phyloP scores from a whole-genome alignment of 768 basidiomycete species.

The Pisolithus albus region DNA sequence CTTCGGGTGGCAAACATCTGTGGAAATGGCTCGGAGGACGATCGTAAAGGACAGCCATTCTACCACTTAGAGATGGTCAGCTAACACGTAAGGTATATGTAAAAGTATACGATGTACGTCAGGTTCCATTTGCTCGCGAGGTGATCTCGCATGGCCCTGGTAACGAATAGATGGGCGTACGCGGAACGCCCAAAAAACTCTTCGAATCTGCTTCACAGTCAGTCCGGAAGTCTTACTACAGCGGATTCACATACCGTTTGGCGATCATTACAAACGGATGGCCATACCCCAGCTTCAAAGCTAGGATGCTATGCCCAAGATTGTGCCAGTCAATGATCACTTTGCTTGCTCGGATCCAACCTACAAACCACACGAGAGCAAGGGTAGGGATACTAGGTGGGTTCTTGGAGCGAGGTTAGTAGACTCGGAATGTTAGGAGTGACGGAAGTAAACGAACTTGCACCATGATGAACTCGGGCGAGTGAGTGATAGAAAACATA shows the following conservation, averaged over 20 bases:
- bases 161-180: slow-evolving; percentile 91
- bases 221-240: neutral
- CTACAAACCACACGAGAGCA: slow-evolving; percentile 72
- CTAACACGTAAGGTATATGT: neutral
- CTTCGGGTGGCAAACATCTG: slow-evolving; percentile 58
- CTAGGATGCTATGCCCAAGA: slow-evolving; percentile 89
- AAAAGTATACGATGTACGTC: slow-evolving; percentile 37
- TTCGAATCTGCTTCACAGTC: slow-evolving; percentile 62
- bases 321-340: slow-evolving; percentile 99
- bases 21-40: slow-evolving; percentile 85
- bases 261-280: slow-evolving; percentile 72
- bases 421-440: neutral
- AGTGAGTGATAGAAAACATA: slow-evolving; percentile 49
- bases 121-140: slow-evolving; percentile 70
- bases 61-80: slow-evolving; percentile 48
- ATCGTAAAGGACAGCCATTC: slow-evolving; percentile 77
- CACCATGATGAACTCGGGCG: slow-evolving; percentile 81
- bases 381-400: slow-evolving; percentile 95
- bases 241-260: slow-evolving; percentile 47
- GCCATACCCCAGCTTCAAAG: slow-evolving; percentile 62
- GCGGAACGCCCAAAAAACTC: slow-evolving; percentile 69
- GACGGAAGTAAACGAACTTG: slow-evolving; percentile 52
- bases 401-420: slow-evolving; percentile 49
- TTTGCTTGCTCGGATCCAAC: slow-evolving; percentile 62
- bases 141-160: slow-evolving; percentile 72